Base-by-base conservation (phyloP, 1,139 yeast species). In the Geotrichum restrictum region DNA sequence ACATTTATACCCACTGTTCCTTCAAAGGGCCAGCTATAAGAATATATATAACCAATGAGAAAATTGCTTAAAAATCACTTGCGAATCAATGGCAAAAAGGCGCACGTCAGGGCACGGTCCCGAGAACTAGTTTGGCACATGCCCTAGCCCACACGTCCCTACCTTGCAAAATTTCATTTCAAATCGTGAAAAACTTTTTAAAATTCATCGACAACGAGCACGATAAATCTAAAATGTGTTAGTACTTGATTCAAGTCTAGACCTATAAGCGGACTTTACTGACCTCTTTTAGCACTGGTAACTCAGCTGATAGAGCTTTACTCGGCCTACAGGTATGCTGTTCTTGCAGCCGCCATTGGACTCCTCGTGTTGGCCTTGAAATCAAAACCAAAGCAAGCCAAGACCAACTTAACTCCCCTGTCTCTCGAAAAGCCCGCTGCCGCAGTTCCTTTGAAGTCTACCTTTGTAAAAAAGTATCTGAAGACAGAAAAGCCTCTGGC, bases 401-500 rank as follows among this genome's bases (percentile, higher is more conserved):
- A 21, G 10, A 13, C 19, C 7, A 16, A 3, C 16, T 10, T 31
- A 10, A n/a, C 5, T 3, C 31, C 42, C 31, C 29, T 21, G 42
- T 3, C 29, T 7, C 7, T 18, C 18, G 41, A 18, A 18, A 37
- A 37, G 27, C 10, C 21, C n/a, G 45, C 16, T 36, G 34, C 18
- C 16, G 21, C 39, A 7, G 39, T 36, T 16, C 39, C 39, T 10
- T 18, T 36, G 22, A 36, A 36, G 22, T 14, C 11, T 16, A 3
- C 21, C 18, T 3, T 14, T 14, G 39, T 24, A 8, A 34, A 34
- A 13, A 11, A n/a, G 18, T 8, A n/a, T 2, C 19, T n/a, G 3
- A 16, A 19, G 8, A 21, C 7, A 8, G 42, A 21, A 4, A 18
- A 11, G 10, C 31, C 42, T 18, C 53, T 73, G 31, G 73, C 77